Percentiles rank a stretch among this genome's conserved stretches.
These are phyloP conservation scores for Hura crepitans DNA, from an alignment of 441 rosid genomes.

Conservation along the genomic window DNA sequence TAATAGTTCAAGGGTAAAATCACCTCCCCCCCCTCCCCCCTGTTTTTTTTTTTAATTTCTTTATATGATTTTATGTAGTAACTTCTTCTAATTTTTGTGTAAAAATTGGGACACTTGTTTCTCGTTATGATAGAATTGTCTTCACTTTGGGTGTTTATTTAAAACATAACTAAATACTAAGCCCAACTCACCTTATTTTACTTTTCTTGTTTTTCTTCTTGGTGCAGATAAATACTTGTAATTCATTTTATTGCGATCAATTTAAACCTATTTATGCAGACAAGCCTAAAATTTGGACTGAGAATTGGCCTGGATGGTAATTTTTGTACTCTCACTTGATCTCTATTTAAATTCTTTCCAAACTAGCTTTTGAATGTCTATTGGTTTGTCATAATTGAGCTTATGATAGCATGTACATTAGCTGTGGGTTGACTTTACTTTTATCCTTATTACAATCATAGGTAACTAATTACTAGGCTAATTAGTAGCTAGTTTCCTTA, in stretches of 20 bases:
- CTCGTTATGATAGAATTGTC: neutral
- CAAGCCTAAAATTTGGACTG: constrained; percentile 98
- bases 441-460: too few species aligned
- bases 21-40: too few species aligned
- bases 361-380: constrained; percentile 4
- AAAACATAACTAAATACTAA: neutral
- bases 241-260: constrained; percentile 85
- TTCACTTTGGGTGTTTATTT: constrained; percentile 2
- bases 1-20: too few species aligned
- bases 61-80: neutral
- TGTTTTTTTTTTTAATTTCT: neutral
- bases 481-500: too few species aligned
- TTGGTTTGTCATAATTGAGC: neutral
- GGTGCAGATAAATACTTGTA: constrained; percentile 86
- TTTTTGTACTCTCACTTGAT: constrained; percentile 16
- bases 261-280: constrained; percentile 69
- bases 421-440: too few species aligned
- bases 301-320: constrained; percentile 99
- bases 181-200: neutral
- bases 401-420: too few species aligned
- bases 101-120: neutral
- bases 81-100: neutral
- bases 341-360: constrained; percentile 4
- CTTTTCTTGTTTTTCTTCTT: constrained; percentile 14
- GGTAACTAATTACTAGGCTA: too few species aligned